phyloP scores from a whole-genome alignment of 345 rosid genomes.

The Citrus hindsii region DNA sequence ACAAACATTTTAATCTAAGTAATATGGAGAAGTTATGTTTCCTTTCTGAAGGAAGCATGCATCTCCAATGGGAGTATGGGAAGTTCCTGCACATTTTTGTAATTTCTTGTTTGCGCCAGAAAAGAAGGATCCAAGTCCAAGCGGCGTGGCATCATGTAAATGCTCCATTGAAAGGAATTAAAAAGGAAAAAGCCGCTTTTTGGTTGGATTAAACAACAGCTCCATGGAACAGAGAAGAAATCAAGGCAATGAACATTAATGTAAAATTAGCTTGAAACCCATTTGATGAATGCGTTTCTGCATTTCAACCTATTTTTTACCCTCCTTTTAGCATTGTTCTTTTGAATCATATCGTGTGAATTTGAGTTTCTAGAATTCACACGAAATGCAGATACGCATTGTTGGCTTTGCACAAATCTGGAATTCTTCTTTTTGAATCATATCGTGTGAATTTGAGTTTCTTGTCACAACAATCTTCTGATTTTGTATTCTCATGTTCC shows the following conservation, averaged over 20 bases:
- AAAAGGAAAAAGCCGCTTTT: not conserved
- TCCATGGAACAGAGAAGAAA: not conserved
- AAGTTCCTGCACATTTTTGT: not conserved
- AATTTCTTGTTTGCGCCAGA: not conserved
- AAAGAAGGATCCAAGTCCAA: slow-evolving; percentile 4
- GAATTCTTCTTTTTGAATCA: not conserved
- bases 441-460: not conserved
- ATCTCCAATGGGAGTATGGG: not conserved
- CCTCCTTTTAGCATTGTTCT: too few relatives aligned
- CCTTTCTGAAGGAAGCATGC: not conserved
- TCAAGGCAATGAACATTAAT: not conserved
- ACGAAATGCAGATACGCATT: too few relatives aligned
- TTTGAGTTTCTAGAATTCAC: not conserved
- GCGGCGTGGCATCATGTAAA: not conserved
- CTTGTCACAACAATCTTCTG: too few relatives aligned
- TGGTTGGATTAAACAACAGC: not conserved
- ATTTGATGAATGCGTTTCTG: not conserved
- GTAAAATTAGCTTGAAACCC: not conserved
- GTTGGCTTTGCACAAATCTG: too few relatives aligned
- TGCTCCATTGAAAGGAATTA: not conserved
- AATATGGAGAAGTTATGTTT: not conserved
- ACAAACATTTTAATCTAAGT: not conserved
- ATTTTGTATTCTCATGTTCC: not conserved
- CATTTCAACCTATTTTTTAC: not conserved
- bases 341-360: too few relatives aligned